Conservation (phyloP, 495 filamentous ascomycete species). For the Zalerion maritima region DNA sequence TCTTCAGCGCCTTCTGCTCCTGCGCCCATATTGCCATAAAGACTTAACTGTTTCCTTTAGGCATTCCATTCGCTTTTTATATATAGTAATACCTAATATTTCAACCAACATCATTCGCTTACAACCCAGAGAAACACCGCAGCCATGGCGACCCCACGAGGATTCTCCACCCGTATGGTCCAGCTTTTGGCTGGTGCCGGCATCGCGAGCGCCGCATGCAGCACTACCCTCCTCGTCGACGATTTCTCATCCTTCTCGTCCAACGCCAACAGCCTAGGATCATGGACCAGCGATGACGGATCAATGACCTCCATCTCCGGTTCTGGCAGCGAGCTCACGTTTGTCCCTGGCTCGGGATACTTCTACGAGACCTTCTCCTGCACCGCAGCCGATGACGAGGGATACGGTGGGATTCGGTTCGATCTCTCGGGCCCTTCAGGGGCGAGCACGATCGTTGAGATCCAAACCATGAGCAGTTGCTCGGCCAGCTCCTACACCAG, state of each 20-base stretch:
- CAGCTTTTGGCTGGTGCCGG: too few relatives aligned
- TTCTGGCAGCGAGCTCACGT: conserved; percentile 31
- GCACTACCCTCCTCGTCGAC: conserved; percentile 37
- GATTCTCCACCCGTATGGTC: too few relatives aligned
- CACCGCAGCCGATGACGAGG: conserved; percentile 24
- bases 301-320: conserved; percentile 36
- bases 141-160: too few relatives aligned
- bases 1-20: too few relatives aligned
- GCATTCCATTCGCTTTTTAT: too few relatives aligned
- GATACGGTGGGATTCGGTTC: conserved; percentile 40
- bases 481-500: conserved; percentile 28
- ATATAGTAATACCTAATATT: too few relatives aligned
- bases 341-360: conserved; percentile 40
- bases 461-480: conserved; percentile 37
- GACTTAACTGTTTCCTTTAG: too few relatives aligned
- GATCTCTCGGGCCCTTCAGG: conserved; percentile 38
- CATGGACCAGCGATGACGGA: conserved; percentile 33
- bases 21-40: too few relatives aligned
- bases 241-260: conserved; percentile 38
- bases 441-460: conserved; percentile 33
- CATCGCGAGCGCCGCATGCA: conserved; percentile 26
- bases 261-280: conserved; percentile 32
- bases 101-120: too few relatives aligned
- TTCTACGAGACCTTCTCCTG: conserved; percentile 44
- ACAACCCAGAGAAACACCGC: too few relatives aligned